A percentile compares a stretch with the other conserved stretches of the same genome.
These are phyloP conservation scores for Saccharomycopsis phalli DNA, from an alignment of 1,139 yeast species.

Conservation along the genomic window DNA sequence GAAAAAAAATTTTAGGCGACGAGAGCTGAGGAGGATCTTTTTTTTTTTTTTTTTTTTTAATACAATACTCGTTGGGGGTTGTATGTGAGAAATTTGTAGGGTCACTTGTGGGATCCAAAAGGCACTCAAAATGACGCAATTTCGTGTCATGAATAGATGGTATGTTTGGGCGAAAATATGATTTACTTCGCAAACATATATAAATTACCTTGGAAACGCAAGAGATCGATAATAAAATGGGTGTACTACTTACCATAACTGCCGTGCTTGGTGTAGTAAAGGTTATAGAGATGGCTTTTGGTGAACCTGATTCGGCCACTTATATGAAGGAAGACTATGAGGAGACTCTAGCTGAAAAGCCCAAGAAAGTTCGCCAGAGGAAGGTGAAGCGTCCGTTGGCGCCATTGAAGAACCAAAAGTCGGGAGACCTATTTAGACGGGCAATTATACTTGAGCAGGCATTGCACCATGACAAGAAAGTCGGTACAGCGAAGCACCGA, in stretches of 20 bases:
- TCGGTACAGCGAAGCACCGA: not conserved
- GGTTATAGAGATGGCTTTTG: constrained; percentile 12
- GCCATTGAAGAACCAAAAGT: constrained; percentile 8
- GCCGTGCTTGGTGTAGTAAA: constrained; percentile 12
- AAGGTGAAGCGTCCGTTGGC: not conserved
- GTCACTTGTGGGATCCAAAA: too few relatives aligned
- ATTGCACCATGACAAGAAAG: not conserved
- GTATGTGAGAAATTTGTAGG: too few relatives aligned
- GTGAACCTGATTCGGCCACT: constrained; percentile 7
- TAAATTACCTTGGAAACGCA: too few relatives aligned
- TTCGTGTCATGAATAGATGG: too few relatives aligned
- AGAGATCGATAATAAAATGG: constrained; percentile 12
- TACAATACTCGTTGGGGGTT: too few relatives aligned
- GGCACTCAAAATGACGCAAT: too few relatives aligned
- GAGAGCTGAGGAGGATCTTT: too few relatives aligned
- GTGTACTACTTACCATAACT: constrained; percentile 14
- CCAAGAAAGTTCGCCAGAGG: not conserved
- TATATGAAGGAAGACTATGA: not conserved
- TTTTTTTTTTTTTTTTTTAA: too few relatives aligned
- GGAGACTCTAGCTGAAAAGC: not conserved
- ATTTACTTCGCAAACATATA: too few relatives aligned
- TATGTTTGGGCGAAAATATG: too few relatives aligned
- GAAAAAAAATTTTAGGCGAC: too few relatives aligned
- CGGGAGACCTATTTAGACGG: constrained; percentile 9
- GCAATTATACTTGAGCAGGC: constrained; percentile 17